A percentile compares a stretch with the other conserved stretches of the same genome.
These are phyloP conservation scores for Arabis alpina DNA, from an alignment of 345 rosid genomes.

Conservation along the genomic window DNA sequence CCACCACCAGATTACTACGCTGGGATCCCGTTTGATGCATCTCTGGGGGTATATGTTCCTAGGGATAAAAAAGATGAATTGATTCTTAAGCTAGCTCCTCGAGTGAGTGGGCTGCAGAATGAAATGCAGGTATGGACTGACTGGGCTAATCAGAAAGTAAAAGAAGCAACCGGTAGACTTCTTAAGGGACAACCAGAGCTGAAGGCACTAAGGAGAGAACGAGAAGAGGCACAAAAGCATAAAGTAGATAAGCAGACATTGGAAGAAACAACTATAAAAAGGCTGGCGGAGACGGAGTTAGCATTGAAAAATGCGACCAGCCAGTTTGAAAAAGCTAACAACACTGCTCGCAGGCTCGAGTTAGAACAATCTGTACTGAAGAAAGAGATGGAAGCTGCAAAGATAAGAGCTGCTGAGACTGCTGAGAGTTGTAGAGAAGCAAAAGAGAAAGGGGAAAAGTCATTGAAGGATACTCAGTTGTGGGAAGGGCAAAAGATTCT, in stretches of 20 bases:
- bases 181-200: slow-evolving; percentile 82
- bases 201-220: slow-evolving; percentile 81
- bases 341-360: slow-evolving; percentile 77
- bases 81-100: slow-evolving; percentile 42
- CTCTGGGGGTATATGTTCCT: slow-evolving; percentile 49
- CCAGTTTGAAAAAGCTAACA: slow-evolving; percentile 80
- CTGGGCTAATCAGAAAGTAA: slow-evolving; percentile 97
- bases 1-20: slow-evolving; percentile 46
- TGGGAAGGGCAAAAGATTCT: slow-evolving; percentile 76
- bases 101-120: slow-evolving; percentile 45
- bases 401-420: slow-evolving; percentile 67
- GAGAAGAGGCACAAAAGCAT: slow-evolving; percentile 75
- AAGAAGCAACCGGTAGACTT: slow-evolving; percentile 89
- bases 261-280: slow-evolving; percentile 88
- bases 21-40: slow-evolving; percentile 55
- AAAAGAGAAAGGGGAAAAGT: slow-evolving; percentile 73
- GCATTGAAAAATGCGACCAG: slow-evolving; percentile 76
- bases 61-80: slow-evolving; percentile 44
- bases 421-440: slow-evolving; percentile 82
- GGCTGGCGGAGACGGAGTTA: slow-evolving; percentile 83
- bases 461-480: slow-evolving; percentile 62
- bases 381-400: slow-evolving; percentile 82
- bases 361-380: slow-evolving; percentile 70
- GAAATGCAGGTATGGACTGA: slow-evolving; percentile 93
- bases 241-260: slow-evolving; percentile 73